Base-by-base conservation (phyloP, 1,284 basidiomycete genomes). In the Lentinus polychrous region DNA sequence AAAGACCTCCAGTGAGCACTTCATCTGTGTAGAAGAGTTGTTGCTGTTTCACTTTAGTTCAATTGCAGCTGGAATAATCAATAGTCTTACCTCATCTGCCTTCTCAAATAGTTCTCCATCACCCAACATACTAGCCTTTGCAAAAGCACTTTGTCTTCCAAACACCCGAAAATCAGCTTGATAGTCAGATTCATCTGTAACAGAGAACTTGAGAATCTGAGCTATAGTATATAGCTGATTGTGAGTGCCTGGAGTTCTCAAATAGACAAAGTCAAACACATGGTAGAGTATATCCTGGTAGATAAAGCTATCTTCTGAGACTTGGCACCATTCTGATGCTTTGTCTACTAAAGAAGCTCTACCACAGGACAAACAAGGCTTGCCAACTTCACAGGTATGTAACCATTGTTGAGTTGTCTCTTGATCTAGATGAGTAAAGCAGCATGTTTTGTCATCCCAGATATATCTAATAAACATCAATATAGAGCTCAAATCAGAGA, bases 221-320 rank as follows among this genome's bases (percentile, higher is more conserved):
- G 69, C 81, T 52, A 86, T 75, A 3, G 65, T 58, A 43, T 80
- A 69, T 2, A 77, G 58, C 0, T 58, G 51, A 32, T 62, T 56
- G 1, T 53, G 17, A 43, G 54, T 43, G 49, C 60, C 45, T 14
- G 41, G 27, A 55, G 66, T 50, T 59, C 67, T 53, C 17, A 82
- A 46, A 55, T 83, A 86, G 8, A 83, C 70, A 55, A 77, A 83
- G 55, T 86, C 83, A 49, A 70, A 44, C 15, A 64, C 42, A 58
- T 86, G 83, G 57, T 79, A 86, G 2, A 60, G 54, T 11, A 70
- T 58, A 6, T 75, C 75, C 8, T 58, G 52, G 27, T 64, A 53
- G 3, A 60, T 55, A 20, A 75, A 64, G 8, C 67, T 69, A 43
- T 64, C 60, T 8, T 56, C 57, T 0, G 60, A 56, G 59, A n/a